Percentiles rank a stretch among this genome's conserved stretches.
phyloP scores from a whole-genome alignment of 305 asterid genomes.

The Fraxinus paxiana region DNA sequence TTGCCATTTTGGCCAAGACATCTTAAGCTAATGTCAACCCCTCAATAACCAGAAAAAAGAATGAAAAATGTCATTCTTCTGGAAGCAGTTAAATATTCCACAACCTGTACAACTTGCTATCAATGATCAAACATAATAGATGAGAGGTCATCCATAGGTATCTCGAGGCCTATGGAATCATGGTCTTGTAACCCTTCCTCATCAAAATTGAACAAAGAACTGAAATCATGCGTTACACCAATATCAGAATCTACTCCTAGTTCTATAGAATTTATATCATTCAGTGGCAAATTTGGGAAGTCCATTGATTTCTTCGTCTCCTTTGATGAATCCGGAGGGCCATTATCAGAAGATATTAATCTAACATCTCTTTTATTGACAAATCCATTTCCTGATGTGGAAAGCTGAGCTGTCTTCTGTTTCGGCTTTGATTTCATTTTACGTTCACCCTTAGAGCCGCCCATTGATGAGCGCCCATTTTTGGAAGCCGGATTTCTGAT shows the following conservation, averaged over 20 bases:
- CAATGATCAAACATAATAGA: conserved; percentile 54
- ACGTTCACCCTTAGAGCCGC: conserved; percentile 74
- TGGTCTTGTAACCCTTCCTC: conserved; percentile 63
- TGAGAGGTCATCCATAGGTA: conserved; percentile 88
- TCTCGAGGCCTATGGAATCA: conserved; percentile 64
- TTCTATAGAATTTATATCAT: conserved; percentile 53
- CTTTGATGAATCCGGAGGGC: conserved; percentile 29
- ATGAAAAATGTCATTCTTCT: conserved; percentile 19
- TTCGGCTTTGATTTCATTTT: conserved; percentile 72
- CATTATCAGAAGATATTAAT: conserved; percentile 40
- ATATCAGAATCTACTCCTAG: conserved; percentile 62
- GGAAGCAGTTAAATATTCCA: conserved; percentile 41
- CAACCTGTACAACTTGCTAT: conserved; percentile 53
- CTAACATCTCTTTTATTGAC: conserved; percentile 53
- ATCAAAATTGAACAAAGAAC: conserved; percentile 82
- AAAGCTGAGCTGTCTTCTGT: conserved; percentile 80
- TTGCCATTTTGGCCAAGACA: conserved; percentile 48
- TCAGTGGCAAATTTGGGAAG: conserved; percentile 43
- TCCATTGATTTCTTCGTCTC: conserved; percentile 40
- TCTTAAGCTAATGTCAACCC: conserved; percentile 27
- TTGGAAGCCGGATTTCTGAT: conserved; percentile 38
- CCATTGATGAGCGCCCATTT: conserved; percentile 36
- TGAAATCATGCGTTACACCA: conserved; percentile 70
- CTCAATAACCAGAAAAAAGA: background rate
- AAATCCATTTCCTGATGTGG: conserved; percentile 60